Conservation (phyloP, 192 early-diverging fungal genomes). For the Coemansia sp. region DNA sequence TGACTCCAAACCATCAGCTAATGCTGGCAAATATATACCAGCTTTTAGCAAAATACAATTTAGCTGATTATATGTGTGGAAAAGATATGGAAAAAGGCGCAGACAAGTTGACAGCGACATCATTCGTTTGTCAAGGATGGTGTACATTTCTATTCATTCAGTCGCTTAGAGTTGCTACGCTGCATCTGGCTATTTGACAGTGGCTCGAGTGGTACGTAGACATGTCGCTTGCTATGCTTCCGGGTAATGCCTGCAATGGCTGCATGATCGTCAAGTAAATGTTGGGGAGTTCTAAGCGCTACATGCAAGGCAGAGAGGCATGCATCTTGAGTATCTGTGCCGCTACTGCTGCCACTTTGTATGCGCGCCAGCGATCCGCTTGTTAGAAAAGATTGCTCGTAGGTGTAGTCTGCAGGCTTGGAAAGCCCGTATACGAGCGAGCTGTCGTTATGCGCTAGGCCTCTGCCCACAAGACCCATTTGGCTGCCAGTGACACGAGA, state of each 20-base stretch:
- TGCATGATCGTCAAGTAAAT: background rate
- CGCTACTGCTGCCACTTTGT: background rate
- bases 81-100: too few species aligned
- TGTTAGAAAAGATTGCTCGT: background rate
- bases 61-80: too few species aligned
- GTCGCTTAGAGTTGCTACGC: background rate
- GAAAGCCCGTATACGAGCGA: background rate
- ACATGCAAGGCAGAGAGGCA: background rate
- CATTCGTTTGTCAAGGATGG: too few species aligned
- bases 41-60: too few species aligned
- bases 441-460: background rate
- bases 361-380: background rate
- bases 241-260: background rate
- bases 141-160: background rate
- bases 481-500: background rate
- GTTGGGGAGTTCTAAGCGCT: background rate
- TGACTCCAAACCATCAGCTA: too few species aligned
- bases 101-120: too few species aligned
- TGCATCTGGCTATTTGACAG: slow-evolving; percentile 10
- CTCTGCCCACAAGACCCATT: background rate
- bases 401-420: background rate
- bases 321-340: background rate
- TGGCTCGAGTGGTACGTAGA: slow-evolving; percentile 33
- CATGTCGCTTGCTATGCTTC: slow-evolving; percentile 27
- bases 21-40: too few species aligned